These are phyloP conservation scores for Globisporangium abappressorium DNA, from an alignment of 352 stramenopile species.

Conservation along the genomic window DNA sequence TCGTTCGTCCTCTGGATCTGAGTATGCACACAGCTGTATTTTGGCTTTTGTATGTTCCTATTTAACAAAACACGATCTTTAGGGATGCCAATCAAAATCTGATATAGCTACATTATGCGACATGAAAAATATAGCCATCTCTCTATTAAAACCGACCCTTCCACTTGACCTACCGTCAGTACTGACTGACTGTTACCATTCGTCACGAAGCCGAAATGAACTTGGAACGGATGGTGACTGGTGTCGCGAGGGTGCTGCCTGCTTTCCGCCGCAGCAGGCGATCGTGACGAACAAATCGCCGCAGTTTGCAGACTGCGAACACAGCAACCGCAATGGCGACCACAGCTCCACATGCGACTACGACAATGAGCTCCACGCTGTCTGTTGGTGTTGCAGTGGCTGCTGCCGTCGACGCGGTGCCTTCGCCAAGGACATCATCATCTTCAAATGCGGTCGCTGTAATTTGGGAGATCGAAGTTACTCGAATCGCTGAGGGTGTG, in stretches of 20 bases:
- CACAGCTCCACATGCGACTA: background rate
- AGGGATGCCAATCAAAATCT: slow-evolving; percentile 2
- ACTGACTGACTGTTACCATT: background rate
- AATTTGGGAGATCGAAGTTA: background rate
- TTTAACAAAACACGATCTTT: background rate
- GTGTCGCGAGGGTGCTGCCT: background rate
- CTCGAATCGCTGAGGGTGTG: background rate
- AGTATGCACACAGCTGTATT: background rate
- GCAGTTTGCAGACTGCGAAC: background rate
- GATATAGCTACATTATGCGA: slow-evolving; percentile 1
- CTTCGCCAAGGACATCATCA: background rate
- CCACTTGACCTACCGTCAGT: background rate
- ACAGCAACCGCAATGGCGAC: background rate
- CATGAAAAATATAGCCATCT: background rate
- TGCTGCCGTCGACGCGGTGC: background rate
- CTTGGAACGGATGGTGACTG: background rate
- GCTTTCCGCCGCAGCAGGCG: background rate
- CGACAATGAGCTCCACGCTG: background rate
- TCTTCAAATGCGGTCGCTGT: background rate
- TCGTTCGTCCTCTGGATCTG: background rate
- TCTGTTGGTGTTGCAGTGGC: background rate
- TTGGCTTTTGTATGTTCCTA: background rate
- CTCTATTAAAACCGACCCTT: background rate
- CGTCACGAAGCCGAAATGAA: background rate
- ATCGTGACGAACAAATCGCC: background rate